Base-by-base conservation (phyloP, 2,329 filamentous ascomycete species). In the Fusarium nodosum region DNA sequence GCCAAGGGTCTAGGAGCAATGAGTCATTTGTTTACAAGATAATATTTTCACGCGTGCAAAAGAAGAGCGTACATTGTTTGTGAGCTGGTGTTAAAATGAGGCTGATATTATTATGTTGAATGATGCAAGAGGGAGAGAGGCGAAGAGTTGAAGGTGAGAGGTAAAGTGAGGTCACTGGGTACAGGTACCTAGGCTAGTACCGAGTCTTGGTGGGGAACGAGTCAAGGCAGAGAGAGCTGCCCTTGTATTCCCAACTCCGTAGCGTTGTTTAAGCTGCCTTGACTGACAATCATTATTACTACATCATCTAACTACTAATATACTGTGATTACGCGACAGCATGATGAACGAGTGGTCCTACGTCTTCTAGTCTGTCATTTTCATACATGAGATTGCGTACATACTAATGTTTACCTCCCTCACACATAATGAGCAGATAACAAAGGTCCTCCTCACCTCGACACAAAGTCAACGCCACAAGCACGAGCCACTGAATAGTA, bases 111-210 rank as follows among this genome's bases (percentile, higher is more conserved):
- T 60, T 41, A 34, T 64, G 60, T 56, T 59, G 44, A 68, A 70
- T 69, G 67, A 71, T 69, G 67, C 64, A 69, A 71, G 64, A 66
- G 50, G 45, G 34, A 64, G 30, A 44, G 18, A 28, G 54, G 45
- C 41, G 30, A 38, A 36, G 33, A 45, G 20, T 36, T 33, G 20
- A 15, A n/a, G 30, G 65, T 31, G 46, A 60, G 46, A 44, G 45
- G 31, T 11, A 36, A 42, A 34, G 30, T 52, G 42, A 60, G 46
- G 51, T 65, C 60, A 53, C 62, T 54, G 18, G 47, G 48, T 52
- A 30, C 57, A n/a, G n/a, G n/a, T 36, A 39, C 31, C 13, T 33
- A 33, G 31, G 13, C 13, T 18, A 9, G 33, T 18, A 34, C 24
- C 42, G 24, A 56, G 26, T 56, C 53, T 30, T 30, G 42, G 64